A percentile compares a stretch with the other conserved stretches of the same genome.
phyloP scores from a whole-genome alignment of 2,329 filamentous ascomycete species.

The Tolypocladium nubicola region DNA sequence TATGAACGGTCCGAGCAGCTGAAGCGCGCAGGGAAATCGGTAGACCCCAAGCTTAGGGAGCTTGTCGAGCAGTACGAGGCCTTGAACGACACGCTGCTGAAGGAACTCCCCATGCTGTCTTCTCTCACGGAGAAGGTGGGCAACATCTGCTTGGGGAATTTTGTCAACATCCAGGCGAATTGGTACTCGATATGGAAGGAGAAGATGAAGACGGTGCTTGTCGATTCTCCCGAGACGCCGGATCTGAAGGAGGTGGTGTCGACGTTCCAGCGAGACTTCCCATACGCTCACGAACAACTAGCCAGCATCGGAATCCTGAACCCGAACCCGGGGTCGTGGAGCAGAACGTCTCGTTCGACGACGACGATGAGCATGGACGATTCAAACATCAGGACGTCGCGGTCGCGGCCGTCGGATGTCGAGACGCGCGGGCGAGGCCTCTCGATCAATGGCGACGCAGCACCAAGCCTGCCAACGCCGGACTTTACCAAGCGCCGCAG shows the following conservation, averaged over 20 bases:
- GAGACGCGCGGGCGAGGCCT: slow-evolving; percentile 44
- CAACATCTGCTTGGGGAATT: slow-evolving; percentile 70
- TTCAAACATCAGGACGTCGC: slow-evolving; percentile 32
- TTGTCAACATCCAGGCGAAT: slow-evolving; percentile 70
- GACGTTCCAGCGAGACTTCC: slow-evolving; percentile 71
- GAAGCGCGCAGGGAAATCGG: slow-evolving; percentile 70
- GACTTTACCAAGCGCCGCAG: slow-evolving; percentile 58
- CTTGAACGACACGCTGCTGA: slow-evolving; percentile 85
- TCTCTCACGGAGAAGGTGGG: slow-evolving; percentile 72
- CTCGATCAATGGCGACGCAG: slow-evolving; percentile 52
- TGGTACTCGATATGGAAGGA: slow-evolving; percentile 81
- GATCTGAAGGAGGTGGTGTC: slow-evolving; percentile 64
- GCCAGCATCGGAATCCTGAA: slow-evolving; percentile 69
- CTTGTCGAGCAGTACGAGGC: slow-evolving; percentile 83
- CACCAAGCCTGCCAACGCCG: slow-evolving; percentile 52
- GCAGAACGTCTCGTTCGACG: slow-evolving; percentile 45
- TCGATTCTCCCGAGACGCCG: slow-evolving; percentile 49
- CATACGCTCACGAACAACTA: slow-evolving; percentile 62
- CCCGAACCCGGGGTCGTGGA: slow-evolving; percentile 62
- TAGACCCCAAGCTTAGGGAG: slow-evolving; percentile 76
- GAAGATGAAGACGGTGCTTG: slow-evolving; percentile 67
- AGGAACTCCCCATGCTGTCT: slow-evolving; percentile 81
- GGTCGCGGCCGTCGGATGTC: slow-evolving; percentile 37
- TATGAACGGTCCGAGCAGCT: slow-evolving; percentile 74
- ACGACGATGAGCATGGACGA: slow-evolving; percentile 44